Base-by-base conservation (phyloP, 176 grass and related monocot genomes). In the Metroxylon sagu region DNA sequence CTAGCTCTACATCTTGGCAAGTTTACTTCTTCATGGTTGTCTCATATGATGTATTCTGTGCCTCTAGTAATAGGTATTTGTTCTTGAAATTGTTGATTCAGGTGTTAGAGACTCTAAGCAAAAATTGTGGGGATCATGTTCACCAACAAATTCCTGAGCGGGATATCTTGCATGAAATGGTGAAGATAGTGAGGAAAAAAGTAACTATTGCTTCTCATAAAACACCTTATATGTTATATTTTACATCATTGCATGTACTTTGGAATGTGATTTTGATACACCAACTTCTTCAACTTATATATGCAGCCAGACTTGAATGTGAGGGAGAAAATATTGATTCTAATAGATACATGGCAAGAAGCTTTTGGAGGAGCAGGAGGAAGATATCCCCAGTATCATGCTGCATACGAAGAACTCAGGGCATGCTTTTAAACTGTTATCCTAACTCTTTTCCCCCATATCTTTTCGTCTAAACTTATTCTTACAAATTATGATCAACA, bases 181-280 rank as follows among this genome's bases (percentile, higher is more conserved):
- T 93, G 49, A 99, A 93, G 74, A 92, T 99, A 68, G 88, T 99
- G 67, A 99, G 93, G 94, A 99, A 93, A 89, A 99, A 99, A 85
- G 94, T 62, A 62, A 35, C 58, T 31, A 54, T 53, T 26, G 14
- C 16, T 15, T 68, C 53, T 43, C n/a, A 10, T 26, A 3, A 18
- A 16, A 25, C 18, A 31, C 17, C 16, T 52, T 52, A 25, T 71
- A 12, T 26, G 4, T 26, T 62, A 19, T 48, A 6, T 25, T 29
- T 23, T 18, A 29, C 25, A 43, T 28, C 56, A 27, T 18, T 29
- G 14, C 14, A 15, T 31, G 5, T 48, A 27, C 6, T 52, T 66
- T 64, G 35, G 19, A 59, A 19, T 76, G 3, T 58, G 25, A 80
- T 68, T 67, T 56, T 43, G 35, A 43, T 43, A 43, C 12, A 43